These are phyloP conservation scores for Luffa acutangula DNA, from an alignment of 306 rosid genomes.

Conservation along the genomic window DNA sequence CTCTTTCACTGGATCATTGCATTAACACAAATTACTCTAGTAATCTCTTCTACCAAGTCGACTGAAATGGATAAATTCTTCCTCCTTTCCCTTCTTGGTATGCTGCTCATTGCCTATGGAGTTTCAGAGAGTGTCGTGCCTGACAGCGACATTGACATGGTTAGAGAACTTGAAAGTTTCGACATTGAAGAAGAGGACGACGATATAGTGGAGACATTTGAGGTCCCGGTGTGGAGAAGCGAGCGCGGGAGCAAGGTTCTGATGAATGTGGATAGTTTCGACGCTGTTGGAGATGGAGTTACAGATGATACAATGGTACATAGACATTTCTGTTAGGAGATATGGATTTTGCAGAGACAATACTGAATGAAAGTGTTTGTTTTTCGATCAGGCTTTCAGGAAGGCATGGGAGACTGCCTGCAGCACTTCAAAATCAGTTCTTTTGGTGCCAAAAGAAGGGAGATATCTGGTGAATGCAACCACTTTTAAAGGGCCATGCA, in stretches of 20 bases:
- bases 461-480: constrained; percentile 79
- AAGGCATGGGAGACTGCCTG: constrained; percentile 86
- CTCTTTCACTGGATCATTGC: constrained; percentile 29
- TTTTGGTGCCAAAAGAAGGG: constrained; percentile 66
- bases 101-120: constrained; percentile 48
- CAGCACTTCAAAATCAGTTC: constrained; percentile 55
- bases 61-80: constrained; percentile 47
- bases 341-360: neutral
- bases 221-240: constrained; percentile 62
- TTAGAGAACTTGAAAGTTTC: constrained; percentile 41
- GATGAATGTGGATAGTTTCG: constrained; percentile 61
- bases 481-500: constrained; percentile 70
- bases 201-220: constrained; percentile 21
- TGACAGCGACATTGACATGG: constrained; percentile 29
- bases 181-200: constrained; percentile 44
- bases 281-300: constrained; percentile 85
- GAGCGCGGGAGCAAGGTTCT: constrained; percentile 81
- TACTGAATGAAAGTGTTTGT: constrained; percentile 24
- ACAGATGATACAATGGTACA: constrained; percentile 78
- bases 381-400: constrained; percentile 51
- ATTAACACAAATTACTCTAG: constrained; percentile 51
- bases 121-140: constrained; percentile 39
- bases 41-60: constrained; percentile 16
- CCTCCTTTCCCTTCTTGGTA: constrained; percentile 31
- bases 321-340: neutral